Evolutionary conservation across 768 basidiomycete genomes (phyloP).

Genomic region (Termitomyces sp.): DNA sequence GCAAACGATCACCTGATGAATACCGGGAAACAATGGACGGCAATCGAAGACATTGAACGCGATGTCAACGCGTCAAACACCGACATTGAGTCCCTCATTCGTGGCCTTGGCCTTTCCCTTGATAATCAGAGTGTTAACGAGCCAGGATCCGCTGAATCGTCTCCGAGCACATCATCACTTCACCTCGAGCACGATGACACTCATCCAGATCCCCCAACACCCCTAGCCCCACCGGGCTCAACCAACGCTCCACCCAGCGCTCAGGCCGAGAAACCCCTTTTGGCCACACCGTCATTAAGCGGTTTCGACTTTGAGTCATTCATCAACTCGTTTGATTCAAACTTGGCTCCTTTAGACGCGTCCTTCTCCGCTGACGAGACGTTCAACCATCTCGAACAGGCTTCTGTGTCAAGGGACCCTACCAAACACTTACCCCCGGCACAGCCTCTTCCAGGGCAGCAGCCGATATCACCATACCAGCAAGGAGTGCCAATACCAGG

Average conservation of each 20-base stretch:
- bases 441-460: neutral
- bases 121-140: neutral
- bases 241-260: neutral
- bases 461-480: neutral
- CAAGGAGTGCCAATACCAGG: slow-evolving; percentile 10
- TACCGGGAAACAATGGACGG: slow-evolving; percentile 35
- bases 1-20: neutral
- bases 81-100: slow-evolving; percentile 67
- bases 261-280: neutral
- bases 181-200: slow-evolving; percentile 5
- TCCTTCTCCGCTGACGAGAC: slow-evolving; percentile 3
- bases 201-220: neutral
- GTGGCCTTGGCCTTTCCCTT: slow-evolving; percentile 36
- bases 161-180: slow-evolving; percentile 6
- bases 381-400: slow-evolving; percentile 2
- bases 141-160: neutral
- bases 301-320: slow-evolving; percentile 15
- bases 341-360: neutral
- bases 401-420: neutral
- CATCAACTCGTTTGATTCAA: slow-evolving; percentile 6
- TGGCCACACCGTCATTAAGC: neutral
- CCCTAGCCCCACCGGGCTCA: neutral
- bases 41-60: slow-evolving; percentile 58
- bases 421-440: neutral
- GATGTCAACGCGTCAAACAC: slow-evolving; percentile 68